Evolutionary conservation across 441 rosid species (phyloP), one percentile per base, ranked within the genome.

Genomic region (Manihot esculenta): DNA sequence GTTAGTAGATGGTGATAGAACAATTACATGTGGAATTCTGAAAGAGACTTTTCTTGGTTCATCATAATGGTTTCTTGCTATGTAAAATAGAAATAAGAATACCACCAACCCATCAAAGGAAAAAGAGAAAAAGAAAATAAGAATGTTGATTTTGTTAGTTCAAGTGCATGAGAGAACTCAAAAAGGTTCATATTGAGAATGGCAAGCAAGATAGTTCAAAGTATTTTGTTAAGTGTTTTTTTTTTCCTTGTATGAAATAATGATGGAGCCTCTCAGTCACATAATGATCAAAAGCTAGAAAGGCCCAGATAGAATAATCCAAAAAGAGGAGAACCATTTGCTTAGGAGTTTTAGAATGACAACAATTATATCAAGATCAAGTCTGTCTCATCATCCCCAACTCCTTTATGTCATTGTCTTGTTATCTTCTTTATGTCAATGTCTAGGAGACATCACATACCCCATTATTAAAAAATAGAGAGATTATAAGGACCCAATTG

Each of bases 271-370:
- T 9, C 27, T 2, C 12, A 54, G 14, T 21, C 53, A 45, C 27
- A 61, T 49, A 50, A 80, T 68, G 58, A 64, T 49, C 2, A 71
- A 44, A 59, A 33, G 18, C 33, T 10, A 59, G 50, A 53, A 26
- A 56, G 73, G 41, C 65, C 62, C 65, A 64, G 10, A 49, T 45
- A 56, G 79, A 81, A 81, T 80, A 61, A 74, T 80, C 84, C 90
- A 83, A 83, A 87, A 87, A 72, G 77, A 58, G 44, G 30, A 14
- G 68, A 63, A 53, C 66, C 77, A 66, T 47, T 58, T 50, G 75
- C 62, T 62, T 62, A 41, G 53, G 63, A 63, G 47, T 13, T 66
- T 54, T 48, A 30, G 67, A 65, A 69, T 60, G 62, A 65, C 56
- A 26, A 64, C 59, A 64, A 64, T 12, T 17, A 59, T 64, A 74